Conservation (phyloP, 371 early-diverging fungal species). For the Mucor irregularis region DNA sequence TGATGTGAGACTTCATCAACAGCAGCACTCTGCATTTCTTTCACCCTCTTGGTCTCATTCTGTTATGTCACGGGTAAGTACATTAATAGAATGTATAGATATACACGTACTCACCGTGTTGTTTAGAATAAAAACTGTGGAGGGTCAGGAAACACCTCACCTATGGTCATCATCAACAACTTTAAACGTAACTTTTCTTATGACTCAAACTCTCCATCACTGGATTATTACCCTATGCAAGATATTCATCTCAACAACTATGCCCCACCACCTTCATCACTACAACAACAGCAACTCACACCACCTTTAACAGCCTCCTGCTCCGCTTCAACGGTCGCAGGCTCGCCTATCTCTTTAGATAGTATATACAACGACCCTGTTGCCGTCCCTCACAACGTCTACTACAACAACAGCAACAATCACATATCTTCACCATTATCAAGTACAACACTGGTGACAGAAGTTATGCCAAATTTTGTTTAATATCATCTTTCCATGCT, state of each 20-base stretch:
- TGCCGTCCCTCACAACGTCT: slow-evolving; percentile 6
- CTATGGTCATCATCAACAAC: not conserved
- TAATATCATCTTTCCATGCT: not conserved
- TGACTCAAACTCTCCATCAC: not conserved
- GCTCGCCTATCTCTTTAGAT: slow-evolving; percentile 31
- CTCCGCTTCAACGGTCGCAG: slow-evolving; percentile 27
- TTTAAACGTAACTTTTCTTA: slow-evolving; percentile 10
- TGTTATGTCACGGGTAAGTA: slow-evolving; percentile 1
- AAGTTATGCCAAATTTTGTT: slow-evolving; percentile 10
- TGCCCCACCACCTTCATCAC: too few relatives aligned
- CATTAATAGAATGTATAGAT: not conserved
- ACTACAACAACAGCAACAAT: not conserved
- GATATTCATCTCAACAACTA: slow-evolving; percentile 13
- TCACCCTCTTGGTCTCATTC: slow-evolving; percentile 5
- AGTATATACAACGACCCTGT: slow-evolving; percentile 21
- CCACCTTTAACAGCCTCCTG: slow-evolving; percentile 35
- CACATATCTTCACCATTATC: slow-evolving; percentile 14
- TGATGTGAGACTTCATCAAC: not conserved
- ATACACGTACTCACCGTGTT: not conserved
- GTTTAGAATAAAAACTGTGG: not conserved
- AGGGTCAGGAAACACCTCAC: not conserved
- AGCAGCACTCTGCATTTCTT: not conserved
- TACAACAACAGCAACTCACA: slow-evolving; percentile 20
- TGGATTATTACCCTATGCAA: slow-evolving; percentile 21
- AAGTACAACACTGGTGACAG: slow-evolving; percentile 1